phyloP scores from a whole-genome alignment of 306 rosid genomes.

The Rubus idaeus region DNA sequence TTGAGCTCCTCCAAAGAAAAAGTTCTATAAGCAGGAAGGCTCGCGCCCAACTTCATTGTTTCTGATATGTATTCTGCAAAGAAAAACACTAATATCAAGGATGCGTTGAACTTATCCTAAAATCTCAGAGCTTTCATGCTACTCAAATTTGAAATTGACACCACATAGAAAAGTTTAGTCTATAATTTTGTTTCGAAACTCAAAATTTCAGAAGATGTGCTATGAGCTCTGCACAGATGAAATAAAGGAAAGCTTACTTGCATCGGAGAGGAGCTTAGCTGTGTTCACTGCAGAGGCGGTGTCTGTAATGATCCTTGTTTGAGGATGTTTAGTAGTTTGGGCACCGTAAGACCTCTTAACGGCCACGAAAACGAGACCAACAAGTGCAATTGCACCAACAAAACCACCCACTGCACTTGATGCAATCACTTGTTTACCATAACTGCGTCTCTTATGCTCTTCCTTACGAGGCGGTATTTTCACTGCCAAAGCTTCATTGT shows the following conservation, averaged over 20 bases:
- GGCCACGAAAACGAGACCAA: conserved; percentile 58
- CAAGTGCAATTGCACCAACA: conserved; percentile 45
- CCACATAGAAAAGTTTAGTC: background rate
- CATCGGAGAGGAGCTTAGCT: conserved; percentile 83
- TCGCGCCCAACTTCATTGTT: conserved; percentile 89
- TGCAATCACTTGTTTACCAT: conserved; percentile 42
- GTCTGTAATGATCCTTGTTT: conserved; percentile 53
- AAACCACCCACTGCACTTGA: conserved; percentile 55
- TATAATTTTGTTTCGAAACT: background rate
- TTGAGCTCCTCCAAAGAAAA: conserved; percentile 80
- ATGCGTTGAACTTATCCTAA: background rate
- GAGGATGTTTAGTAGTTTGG: conserved; percentile 32
- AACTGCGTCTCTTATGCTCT: conserved; percentile 30
- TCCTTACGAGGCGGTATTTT: conserved; percentile 31
- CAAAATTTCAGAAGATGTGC: background rate
- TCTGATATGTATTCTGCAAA: conserved; percentile 75
- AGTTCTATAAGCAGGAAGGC: conserved; percentile 82
- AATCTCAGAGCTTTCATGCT: background rate
- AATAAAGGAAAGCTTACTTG: conserved; percentile 59
- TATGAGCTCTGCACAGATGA: background rate
- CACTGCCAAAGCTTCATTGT: conserved; percentile 86
- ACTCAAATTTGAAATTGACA: background rate
- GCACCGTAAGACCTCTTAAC: conserved; percentile 36
- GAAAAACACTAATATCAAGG: background rate
- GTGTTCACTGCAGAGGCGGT: conserved; percentile 57